These are phyloP conservation scores for Penicillium sp. DNA, from an alignment of 2,329 filamentous ascomycete genomes.

Conservation along the genomic window DNA sequence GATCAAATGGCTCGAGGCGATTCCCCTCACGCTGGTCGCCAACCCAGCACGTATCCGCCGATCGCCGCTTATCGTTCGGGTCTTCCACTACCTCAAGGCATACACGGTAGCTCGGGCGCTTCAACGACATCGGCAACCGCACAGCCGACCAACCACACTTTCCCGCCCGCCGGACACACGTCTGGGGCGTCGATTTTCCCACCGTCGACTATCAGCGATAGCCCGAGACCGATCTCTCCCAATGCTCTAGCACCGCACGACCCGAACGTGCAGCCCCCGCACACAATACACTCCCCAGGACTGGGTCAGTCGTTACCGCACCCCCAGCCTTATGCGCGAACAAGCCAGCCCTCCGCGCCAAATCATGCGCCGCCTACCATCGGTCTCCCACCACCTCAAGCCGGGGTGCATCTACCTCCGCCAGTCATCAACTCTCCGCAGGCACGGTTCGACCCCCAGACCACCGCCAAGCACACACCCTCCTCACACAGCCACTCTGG, in stretches of 20 bases:
- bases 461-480: conserved; percentile 44
- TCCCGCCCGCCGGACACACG: conserved; percentile 46
- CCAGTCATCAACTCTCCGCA: conserved; percentile 52
- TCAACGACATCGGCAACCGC: conserved; percentile 60
- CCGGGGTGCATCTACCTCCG: conserved; percentile 51
- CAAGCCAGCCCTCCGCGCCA: conserved; percentile 30
- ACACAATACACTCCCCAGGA: conserved; percentile 50
- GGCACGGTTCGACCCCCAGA: conserved; percentile 51
- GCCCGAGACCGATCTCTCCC: conserved; percentile 76
- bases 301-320: conserved; percentile 48
- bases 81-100: conserved; percentile 67
- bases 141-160: conserved; percentile 46
- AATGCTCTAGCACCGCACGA: conserved; percentile 49
- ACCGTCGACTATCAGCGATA: conserved; percentile 79
- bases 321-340: conserved; percentile 44
- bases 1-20: conserved; percentile 56
- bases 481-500: conserved; percentile 44
- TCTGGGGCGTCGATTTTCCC: conserved; percentile 68
- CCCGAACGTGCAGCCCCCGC: conserved; percentile 47
- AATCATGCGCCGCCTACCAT: conserved; percentile 37
- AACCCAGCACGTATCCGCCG: conserved; percentile 78
- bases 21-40: conserved; percentile 68
- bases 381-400: conserved; percentile 46
- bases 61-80: conserved; percentile 62
- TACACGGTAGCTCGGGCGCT: conserved; percentile 62